Evolutionary conservation across 1,284 basidiomycete genomes (phyloP), one percentile per base, ranked within the genome.

Genomic region (Ceratobasidium sp.): DNA sequence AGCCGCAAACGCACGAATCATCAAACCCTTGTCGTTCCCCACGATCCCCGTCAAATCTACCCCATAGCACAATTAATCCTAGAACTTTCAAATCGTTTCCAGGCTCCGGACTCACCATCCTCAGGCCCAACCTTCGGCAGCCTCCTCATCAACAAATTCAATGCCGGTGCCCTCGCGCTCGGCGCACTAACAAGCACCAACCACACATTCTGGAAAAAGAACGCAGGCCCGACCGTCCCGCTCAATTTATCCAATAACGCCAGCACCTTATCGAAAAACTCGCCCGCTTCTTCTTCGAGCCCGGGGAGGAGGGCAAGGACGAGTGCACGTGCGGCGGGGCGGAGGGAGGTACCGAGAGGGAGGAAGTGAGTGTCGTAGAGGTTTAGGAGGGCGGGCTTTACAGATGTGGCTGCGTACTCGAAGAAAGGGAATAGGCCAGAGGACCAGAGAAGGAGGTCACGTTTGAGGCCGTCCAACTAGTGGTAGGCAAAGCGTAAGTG

Each of bases 401-500:
- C 96, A 24, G 95, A 96, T 6, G 96, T 99, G 17, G 97, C 93
- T 5, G 98, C 96, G 83, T 96, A 98, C 82, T 98, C 96, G 81
- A 99, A 99, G 88, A 99, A 99, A 0, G 98, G 98, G 80, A 99
- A 97, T 9, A 99, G 83, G 2, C 98, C 98, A 4, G 95, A 93
- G 0, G 96, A 96, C 98, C 98, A 99, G 19, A 99, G 87, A 0
- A 93, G 88, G 4, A 99, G 86, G 84, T 99, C 98, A 57, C 91
- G 88, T 76, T 90, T 90, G 53, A 99, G 84, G 8, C 97, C 96
- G 79, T 98, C 96, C 0, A 89, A 88, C 95, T 97, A 79, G 24
- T 59, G n/a, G n/a, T n/a, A n/a, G n/a, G 57, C 19, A 19, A 24
- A 27, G 63, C 73, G 19, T 1, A 63, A 36, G 27, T 2, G 19